These are phyloP conservation scores for Zygnema circumcarinatum DNA, from an alignment of 139 green algal genomes.

Conservation along the genomic window DNA sequence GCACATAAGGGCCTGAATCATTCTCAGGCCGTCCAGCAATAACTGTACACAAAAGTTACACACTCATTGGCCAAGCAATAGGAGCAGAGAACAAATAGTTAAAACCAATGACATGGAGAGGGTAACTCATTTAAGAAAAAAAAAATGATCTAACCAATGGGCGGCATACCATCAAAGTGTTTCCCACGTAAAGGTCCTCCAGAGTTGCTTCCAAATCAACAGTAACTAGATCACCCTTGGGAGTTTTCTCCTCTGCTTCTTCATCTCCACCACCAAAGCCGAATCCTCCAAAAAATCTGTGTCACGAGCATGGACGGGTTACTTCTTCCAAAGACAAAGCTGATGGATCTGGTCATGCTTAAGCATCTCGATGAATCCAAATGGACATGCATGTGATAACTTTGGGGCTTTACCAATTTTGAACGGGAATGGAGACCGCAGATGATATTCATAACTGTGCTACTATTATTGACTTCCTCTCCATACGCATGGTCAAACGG, in stretches of 20 bases:
- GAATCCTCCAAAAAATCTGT: conserved; percentile 79
- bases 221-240: conserved; percentile 83
- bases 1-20: no score
- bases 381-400: not conserved
- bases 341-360: not conserved
- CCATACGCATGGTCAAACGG: no score
- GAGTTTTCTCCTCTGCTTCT: conserved; percentile 83
- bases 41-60: no score
- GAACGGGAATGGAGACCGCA: not conserved
- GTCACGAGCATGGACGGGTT: not conserved
- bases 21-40: not conserved
- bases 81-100: no score
- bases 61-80: no score
- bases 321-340: not conserved
- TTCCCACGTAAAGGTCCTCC: conserved; percentile 91
- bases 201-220: conserved; percentile 86
- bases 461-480: no score
- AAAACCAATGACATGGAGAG: no score
- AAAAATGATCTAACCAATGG: no score
- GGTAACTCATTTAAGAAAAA: no score
- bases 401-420: not conserved
- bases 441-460: no score
- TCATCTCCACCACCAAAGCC: conserved; percentile 66
- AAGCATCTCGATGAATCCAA: not conserved
- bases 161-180: conserved; percentile 47